Base-by-base conservation (phyloP, 192 early-diverging fungal species). In the Diversispora epigaea region DNA sequence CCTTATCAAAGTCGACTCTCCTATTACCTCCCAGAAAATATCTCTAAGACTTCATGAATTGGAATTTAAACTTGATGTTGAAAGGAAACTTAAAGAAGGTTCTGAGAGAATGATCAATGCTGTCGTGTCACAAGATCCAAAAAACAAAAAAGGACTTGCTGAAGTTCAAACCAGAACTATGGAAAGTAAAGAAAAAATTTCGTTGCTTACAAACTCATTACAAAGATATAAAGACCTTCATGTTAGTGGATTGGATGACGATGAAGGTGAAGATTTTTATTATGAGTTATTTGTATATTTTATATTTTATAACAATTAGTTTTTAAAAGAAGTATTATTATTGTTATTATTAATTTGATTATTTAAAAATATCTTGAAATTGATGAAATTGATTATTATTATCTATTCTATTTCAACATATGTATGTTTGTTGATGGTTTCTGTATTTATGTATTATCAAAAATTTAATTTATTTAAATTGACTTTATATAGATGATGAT, bases 51-150 rank as follows among this genome's bases (percentile, higher is more conserved):
- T 98, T 21, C 87, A 89, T 46, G 94, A 97, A 80, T 86, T 96
- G 43, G 89, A 90, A 46, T 91, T 89, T 77, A 97, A 98, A 82
- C 88, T 98, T 15, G 93, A 96, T 66, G 91, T 98, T 21, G 98
- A 99, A 84, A 90, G 86, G 76, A 96, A 96, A 82, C 89, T 99
- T n/a, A 86, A 90, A 75, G 91, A 88, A 41, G 95, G 93, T 41
- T 92, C 91, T 11, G 88, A 94, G 76, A 83, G 88, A 56, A 89
- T 96, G 75, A 81, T 72, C 12, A 67, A 78, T 61, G 87, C 84
- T 47, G 82, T 83, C 6, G 60, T 76, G 6, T 81, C 84, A 44
- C 84, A 84, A 73, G 81, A 88, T 57, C 84, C 85, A 17, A 82
- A 80, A 10, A 83, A 84, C 65, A 91, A 87, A 76, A 86, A 85